These are phyloP conservation scores for Acanthamoeba quina DNA, from an alignment of 208 protist species.

Conservation along the genomic window DNA sequence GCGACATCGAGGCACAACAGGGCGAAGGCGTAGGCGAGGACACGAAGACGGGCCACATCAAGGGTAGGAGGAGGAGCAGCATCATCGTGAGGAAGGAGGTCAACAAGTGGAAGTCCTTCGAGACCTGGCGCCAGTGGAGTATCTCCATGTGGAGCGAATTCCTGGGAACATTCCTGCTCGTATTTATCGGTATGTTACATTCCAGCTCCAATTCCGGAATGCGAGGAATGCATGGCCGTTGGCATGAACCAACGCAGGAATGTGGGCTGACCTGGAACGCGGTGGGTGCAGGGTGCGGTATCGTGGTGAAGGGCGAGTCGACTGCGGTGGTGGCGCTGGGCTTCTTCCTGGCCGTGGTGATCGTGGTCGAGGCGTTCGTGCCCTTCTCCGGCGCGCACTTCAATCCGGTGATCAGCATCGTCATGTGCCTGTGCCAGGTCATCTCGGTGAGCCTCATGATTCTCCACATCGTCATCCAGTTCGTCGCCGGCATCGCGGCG, in stretches of 20 bases:
- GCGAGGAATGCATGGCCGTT: not conserved
- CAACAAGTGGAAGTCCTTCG: not conserved
- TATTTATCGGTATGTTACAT: not conserved
- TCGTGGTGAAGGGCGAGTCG: not conserved
- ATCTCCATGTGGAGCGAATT: constrained; percentile 8
- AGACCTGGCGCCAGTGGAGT: not conserved
- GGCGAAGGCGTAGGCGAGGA: not conserved
- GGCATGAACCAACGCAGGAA: not conserved
- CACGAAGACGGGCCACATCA: not conserved
- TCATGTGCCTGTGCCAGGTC: not conserved
- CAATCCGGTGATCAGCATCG: not conserved
- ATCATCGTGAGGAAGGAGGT: not conserved
- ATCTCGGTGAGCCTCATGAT: not conserved
- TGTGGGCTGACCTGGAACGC: not conserved
- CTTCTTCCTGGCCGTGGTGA: not conserved
- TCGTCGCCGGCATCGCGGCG: not conserved
- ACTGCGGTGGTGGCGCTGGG: not conserved
- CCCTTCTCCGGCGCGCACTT: not conserved
- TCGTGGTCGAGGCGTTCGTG: not conserved
- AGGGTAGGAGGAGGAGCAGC: not conserved
- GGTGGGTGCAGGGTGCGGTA: not conserved
- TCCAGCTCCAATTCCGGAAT: too few species aligned
- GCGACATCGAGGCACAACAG: not conserved
- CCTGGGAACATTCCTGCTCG: not conserved
- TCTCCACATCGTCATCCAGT: not conserved